Conservation (phyloP, 1,139 yeast species). For the Pneumocystis wakefieldiae region DNA sequence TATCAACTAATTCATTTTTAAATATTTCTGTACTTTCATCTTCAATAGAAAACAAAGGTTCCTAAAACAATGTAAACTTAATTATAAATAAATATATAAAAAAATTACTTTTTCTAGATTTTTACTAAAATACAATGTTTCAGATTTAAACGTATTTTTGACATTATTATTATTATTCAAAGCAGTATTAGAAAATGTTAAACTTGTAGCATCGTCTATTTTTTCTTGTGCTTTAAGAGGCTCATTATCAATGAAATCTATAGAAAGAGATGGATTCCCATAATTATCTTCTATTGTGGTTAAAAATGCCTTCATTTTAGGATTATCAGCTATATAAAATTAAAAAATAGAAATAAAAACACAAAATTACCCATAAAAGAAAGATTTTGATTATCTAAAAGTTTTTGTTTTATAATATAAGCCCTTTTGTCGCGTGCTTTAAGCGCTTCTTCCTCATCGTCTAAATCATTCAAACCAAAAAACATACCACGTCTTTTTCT, state of each 20-base stretch:
- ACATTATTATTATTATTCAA: neutral
- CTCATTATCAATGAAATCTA: neutral
- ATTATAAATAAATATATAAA: neutral
- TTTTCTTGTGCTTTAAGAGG: neutral
- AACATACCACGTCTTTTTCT: constrained; percentile 42
- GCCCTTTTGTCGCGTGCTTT: constrained; percentile 21
- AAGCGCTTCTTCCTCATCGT: constrained; percentile 41
- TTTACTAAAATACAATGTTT: neutral
- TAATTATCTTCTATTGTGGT: constrained; percentile 46
- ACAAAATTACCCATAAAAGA: neutral
- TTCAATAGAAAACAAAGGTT: neutral
- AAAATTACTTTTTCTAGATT: neutral
- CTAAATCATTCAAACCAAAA: constrained; percentile 50
- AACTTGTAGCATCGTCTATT: neutral
- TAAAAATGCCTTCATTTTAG: constrained; percentile 59
- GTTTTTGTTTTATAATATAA: neutral
- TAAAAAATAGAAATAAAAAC: neutral
- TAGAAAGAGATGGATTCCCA: neutral
- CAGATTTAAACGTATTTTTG: neutral
- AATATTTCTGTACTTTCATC: neutral
- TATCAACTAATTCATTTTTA: neutral
- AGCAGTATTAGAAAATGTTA: neutral
- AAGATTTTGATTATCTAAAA: neutral
- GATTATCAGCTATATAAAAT: constrained; percentile 32
- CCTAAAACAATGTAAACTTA: neutral